phyloP scores from a whole-genome alignment of 768 basidiomycete species.

The Boletellus ananas region DNA sequence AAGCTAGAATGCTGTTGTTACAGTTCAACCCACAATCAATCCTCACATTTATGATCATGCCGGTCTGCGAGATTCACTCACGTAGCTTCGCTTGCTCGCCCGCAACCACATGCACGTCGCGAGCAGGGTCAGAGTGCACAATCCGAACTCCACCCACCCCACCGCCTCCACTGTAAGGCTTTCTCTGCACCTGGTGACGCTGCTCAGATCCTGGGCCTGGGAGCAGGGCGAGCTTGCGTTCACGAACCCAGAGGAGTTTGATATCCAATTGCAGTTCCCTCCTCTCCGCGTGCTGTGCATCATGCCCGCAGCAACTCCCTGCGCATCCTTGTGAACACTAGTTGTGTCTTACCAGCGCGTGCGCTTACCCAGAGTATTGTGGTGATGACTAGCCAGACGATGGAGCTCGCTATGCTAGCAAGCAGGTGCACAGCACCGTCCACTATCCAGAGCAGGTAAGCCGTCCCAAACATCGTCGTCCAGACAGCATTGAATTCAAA shows the following conservation, averaged over 20 bases:
- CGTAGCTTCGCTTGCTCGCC: slow-evolving; percentile 35
- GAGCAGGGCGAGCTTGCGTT: slow-evolving; percentile 22
- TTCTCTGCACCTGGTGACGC: slow-evolving; percentile 56
- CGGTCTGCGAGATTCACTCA: slow-evolving; percentile 42
- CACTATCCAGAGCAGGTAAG: slow-evolving; percentile 69
- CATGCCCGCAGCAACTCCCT: slow-evolving; percentile 67
- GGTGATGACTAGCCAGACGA: slow-evolving; percentile 68
- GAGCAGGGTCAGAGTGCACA: slow-evolving; percentile 53
- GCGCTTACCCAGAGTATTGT: slow-evolving; percentile 61
- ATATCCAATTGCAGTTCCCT: slow-evolving; percentile 51
- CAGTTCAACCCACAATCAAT: slow-evolving; percentile 18
- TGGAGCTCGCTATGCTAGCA: slow-evolving; percentile 75
- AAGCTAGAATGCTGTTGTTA: slow-evolving; percentile 32
- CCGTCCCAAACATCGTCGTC: slow-evolving; percentile 68
- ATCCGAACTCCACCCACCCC: slow-evolving; percentile 71
- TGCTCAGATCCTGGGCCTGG: slow-evolving; percentile 20
- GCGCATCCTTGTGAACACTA: slow-evolving; percentile 3
- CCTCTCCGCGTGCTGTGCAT: slow-evolving; percentile 63
- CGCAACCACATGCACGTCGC: slow-evolving; percentile 54
- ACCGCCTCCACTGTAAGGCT: slow-evolving; percentile 69
- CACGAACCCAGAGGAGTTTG: slow-evolving; percentile 32
- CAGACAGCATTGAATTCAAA: slow-evolving; percentile 65
- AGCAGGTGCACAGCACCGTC: slow-evolving; percentile 63
- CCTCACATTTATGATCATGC: slow-evolving; percentile 30
- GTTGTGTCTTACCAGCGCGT: background rate